Evolutionary conservation across 2,329 filamentous ascomycete genomes (phyloP), one percentile per base, ranked within the genome.

Genomic region (Arthrobotrys entomopaga): DNA sequence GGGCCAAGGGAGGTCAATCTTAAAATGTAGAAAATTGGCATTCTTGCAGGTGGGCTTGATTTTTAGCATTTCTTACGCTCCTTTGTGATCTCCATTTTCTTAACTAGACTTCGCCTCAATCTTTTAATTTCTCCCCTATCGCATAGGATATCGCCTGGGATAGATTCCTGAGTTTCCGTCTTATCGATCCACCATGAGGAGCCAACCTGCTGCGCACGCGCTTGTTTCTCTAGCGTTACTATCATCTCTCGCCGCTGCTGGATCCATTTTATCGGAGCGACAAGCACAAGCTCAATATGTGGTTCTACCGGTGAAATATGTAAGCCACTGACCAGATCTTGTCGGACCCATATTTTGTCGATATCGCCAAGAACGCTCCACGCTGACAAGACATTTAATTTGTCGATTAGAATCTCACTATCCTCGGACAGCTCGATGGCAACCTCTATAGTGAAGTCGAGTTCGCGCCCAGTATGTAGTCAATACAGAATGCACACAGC

Each of bases 301-400:
- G 3, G 46, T 29, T 20, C 40, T 66, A 8, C 43, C 26, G 15
- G 64, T 66, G 29, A 29, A 40, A 66, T 66, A 66, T 59, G 64
- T 66, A 38, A 29, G 64, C 53, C 13, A 19, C 13, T 13, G 16
- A 46, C 13, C 19, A 3, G 19, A 48, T 8, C 42, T 8, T 15
- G 29, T 24, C 42, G n/a, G 24, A 43, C 48, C 20, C 13, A 7
- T n/a, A n/a, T n/a, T n/a, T 46, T 15, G n/a, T 15, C 8, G 6
- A 40, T 26, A 13, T 22, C 7, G 29, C 29, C 29, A 34, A 34
- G 29, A 34, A 34, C 6, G 29, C 13, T 46, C 15, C 16, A 13
- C 1, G 34, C 16, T 24, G 43, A 43, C 20, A 13, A 3, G 22
- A 29, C n/a, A 49, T 61, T 16, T 57, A 3, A 49, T 61, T 16